Conservation (phyloP, 768 basidiomycete genomes). For the Russula olivacea region DNA sequence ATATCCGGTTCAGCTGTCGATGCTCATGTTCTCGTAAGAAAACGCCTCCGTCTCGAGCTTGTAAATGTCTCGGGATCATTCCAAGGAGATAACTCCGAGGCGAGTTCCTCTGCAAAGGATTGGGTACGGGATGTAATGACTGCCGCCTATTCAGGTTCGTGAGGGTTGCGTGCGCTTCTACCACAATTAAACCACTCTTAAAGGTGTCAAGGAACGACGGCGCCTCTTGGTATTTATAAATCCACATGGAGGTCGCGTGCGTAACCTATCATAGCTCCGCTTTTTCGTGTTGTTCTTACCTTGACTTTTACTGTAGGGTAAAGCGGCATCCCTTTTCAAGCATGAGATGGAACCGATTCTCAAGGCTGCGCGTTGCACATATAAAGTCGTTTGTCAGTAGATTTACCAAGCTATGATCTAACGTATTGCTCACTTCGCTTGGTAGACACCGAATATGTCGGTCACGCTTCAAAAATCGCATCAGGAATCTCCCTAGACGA, state of each 20-base stretch:
- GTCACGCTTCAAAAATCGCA: conserved; percentile 63
- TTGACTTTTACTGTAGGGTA: conserved; percentile 43
- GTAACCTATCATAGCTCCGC: conserved; percentile 27
- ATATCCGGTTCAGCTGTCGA: conserved; percentile 37
- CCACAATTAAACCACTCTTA: background rate
- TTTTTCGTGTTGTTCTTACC: conserved; percentile 8
- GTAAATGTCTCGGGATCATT: conserved; percentile 42
- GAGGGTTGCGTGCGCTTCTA: conserved; percentile 1
- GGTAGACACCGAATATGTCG: conserved; percentile 54
- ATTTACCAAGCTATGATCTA: background rate
- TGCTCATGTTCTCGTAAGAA: conserved; percentile 47
- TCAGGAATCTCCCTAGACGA: conserved; percentile 46
- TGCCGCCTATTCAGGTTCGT: conserved; percentile 57
- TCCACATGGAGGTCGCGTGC: conserved; percentile 70
- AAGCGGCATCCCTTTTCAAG: conserved; percentile 47
- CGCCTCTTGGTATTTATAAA: conserved; percentile 69
- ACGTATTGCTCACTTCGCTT: conserved; percentile 5
- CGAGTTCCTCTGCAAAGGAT: conserved; percentile 31
- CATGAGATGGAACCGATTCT: conserved; percentile 68
- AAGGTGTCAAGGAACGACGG: conserved; percentile 51
- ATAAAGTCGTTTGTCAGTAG: conserved; percentile 58
- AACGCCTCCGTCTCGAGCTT: conserved; percentile 37
- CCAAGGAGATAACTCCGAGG: conserved; percentile 28
- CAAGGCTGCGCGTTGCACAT: conserved; percentile 53
- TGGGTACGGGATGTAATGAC: conserved; percentile 55